These are phyloP conservation scores for Yamadazyma songkhlaensis DNA, from an alignment of 1,139 yeast species.

Conservation along the genomic window DNA sequence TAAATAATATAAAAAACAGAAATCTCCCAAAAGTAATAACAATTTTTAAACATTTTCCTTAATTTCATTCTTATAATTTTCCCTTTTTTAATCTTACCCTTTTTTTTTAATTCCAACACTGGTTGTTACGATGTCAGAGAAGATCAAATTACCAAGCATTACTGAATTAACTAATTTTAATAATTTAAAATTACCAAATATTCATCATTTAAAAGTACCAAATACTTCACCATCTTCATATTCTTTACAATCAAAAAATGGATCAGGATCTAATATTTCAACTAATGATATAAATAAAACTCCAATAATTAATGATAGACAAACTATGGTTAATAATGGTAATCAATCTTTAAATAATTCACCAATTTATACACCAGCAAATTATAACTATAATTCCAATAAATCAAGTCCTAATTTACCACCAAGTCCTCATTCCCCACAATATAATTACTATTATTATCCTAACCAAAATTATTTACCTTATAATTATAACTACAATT, in stretches of 20 bases:
- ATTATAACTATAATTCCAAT: not conserved
- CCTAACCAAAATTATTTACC: constrained; percentile 1
- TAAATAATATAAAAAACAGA: no score
- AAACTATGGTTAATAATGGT: no score
- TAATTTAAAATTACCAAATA: constrained; percentile 12
- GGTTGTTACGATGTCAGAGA: constrained; percentile 7
- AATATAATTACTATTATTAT: not conserved
- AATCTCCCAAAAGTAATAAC: no score
- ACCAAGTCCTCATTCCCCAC: constrained; percentile 2
- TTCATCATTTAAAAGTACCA: not conserved
- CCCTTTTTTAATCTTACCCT: no score
- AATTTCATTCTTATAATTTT: no score
- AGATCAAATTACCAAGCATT: constrained; percentile 32
- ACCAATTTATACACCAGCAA: constrained; percentile 11
- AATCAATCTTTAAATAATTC: constrained; percentile 10
- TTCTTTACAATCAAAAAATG: not conserved
- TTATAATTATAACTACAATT: not conserved
- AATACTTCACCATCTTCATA: not conserved
- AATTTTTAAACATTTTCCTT: no score
- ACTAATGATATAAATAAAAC: constrained; percentile 15
- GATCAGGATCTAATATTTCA: constrained; percentile 1
- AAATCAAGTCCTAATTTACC: not conserved
- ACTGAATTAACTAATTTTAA: constrained; percentile 28
- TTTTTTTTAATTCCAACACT: no score
- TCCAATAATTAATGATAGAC: constrained; percentile 8